phyloP scores from a whole-genome alignment of 208 protist species.

The Lotmaria passim region DNA sequence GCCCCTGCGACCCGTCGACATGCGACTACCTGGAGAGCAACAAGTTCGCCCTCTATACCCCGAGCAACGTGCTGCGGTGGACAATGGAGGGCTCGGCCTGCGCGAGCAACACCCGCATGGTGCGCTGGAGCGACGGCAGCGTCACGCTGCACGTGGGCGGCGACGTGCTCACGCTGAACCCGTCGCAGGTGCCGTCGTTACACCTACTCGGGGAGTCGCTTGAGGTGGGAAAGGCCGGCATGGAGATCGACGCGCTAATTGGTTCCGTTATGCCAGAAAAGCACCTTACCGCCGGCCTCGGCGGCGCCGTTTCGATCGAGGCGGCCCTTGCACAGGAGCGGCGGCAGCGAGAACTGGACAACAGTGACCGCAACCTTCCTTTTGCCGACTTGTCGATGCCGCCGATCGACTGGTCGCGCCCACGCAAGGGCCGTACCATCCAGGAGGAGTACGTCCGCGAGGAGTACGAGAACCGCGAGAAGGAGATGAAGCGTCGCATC shows the following conservation, averaged over 20 bases:
- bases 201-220: conserved; percentile 60
- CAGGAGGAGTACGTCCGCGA: conserved; percentile 79
- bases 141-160: conserved; percentile 82
- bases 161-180: conserved; percentile 64
- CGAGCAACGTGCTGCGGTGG: conserved; percentile 87
- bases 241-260: conserved; percentile 58
- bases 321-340: conserved; percentile 71
- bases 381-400: conserved; percentile 57
- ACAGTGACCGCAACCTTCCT: conserved; percentile 51
- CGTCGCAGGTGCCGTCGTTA: conserved; percentile 55
- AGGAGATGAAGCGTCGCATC: conserved; percentile 67
- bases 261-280: conserved; percentile 49
- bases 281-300: conserved; percentile 69
- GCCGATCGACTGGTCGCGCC: conserved; percentile 72
- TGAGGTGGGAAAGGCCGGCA: conserved; percentile 48
- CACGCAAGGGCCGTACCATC: conserved; percentile 42
- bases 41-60: conserved; percentile 77
- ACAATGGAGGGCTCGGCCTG: conserved; percentile 8
- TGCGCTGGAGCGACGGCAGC: conserved; percentile 86
- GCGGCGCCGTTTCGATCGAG: conserved; percentile 72
- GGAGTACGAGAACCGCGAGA: conserved; percentile 76
- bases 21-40: conserved; percentile 67
- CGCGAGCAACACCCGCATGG: conserved; percentile 77
- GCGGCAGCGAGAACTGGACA: conserved; percentile 42
- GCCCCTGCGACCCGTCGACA: conserved; percentile 60